Base-by-base conservation (phyloP, 768 basidiomycete genomes). In the Auricularia sp. region DNA sequence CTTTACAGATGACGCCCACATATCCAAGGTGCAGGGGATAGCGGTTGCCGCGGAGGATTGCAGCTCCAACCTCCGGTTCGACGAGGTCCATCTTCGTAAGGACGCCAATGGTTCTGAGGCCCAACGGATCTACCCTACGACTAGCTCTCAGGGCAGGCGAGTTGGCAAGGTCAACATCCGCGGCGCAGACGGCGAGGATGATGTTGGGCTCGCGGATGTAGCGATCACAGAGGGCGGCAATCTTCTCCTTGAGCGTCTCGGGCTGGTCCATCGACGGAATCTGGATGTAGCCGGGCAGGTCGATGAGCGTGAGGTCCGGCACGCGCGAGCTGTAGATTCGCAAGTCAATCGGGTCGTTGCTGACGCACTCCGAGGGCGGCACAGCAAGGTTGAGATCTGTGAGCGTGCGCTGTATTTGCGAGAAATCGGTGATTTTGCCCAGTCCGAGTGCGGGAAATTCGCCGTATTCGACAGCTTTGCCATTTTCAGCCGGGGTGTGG, bases 151-250 rank as follows among this genome's bases (percentile, higher is more conserved):
- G 78, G 0, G 97, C 97, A 6, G 97, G 95, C 0, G 94, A 97
- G 74, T 99, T 99, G 66, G 97, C 97, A 12, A 99, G 82, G 77
- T 99, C 97, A 64, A 99, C 97, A 73, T 99, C 95, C 7, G 97
- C 97, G 7, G 97, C 91, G 72, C 97, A 99, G 18, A 99, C 92
- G 3, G 97, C 96, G n/a, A 99, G 84, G 69, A 98, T 90, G 74
- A 99, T 93, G 74, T 99, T 99, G n/a, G 97, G 96, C 73, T 98
- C 93, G n/a, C 91, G 86, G 70, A 99, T 99, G 74, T 99, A 99
- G 72, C 87, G 91, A 64, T 98, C 97, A 75, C 97, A 98, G 0
- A 99, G 79, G 8, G 73, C 70, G 0, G 90, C 79, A 66, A 99
- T 96, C 75, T 98, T 96, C 71, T 96, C 93, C 73, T 93, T 97